Evolutionary conservation across 2,329 filamentous ascomycete genomes (phyloP), one percentile per base, ranked within the genome.

Genomic region (Colletotrichum shisoi): DNA sequence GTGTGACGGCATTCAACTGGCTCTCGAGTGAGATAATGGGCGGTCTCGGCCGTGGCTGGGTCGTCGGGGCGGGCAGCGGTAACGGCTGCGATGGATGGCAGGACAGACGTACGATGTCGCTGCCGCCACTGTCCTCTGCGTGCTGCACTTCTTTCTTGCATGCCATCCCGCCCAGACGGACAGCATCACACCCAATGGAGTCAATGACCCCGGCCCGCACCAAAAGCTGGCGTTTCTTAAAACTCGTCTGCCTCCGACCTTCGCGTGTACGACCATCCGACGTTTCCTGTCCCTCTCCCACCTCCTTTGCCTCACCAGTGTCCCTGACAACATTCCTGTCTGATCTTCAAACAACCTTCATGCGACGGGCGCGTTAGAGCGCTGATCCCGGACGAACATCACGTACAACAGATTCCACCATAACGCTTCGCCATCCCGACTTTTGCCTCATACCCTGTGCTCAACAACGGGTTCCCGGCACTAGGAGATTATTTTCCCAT

Each of bases 261-360:
- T 57, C 66, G 66, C 62, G 46, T 39, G 45, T 61, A 57, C 39
- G 42, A n/a, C 57, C 40, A 53, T 40, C 62, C 46, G 51, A 42
- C 31, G 57, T 62, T 67, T 59, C 49, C 64, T 65, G 57, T 73
- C 71, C 72, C 72, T 71, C 69, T 72, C 73, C 72, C 74, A 75
- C 76, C 71, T 73, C 62, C 72, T 59, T 34, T 71, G 59, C 66
- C 53, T 68, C 73, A 74, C 71, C 63, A 66, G 61, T 56, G 68
- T 70, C 67, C 69, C 69, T 70, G 70, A 66, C 70, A 62, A 48
- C 61, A 72, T 69, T 72, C 73, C 68, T 73, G 77, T 78, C 73
- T 79, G 76, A 78, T 79, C 77, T 75, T 71, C 75, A 72, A 72
- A 72, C 73, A 70, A 70, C 58, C 63, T 72, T 74, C 68, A 77